These are phyloP conservation scores for Penicillium maclennaniae DNA, from an alignment of 495 filamentous ascomycete species.

Conservation along the genomic window DNA sequence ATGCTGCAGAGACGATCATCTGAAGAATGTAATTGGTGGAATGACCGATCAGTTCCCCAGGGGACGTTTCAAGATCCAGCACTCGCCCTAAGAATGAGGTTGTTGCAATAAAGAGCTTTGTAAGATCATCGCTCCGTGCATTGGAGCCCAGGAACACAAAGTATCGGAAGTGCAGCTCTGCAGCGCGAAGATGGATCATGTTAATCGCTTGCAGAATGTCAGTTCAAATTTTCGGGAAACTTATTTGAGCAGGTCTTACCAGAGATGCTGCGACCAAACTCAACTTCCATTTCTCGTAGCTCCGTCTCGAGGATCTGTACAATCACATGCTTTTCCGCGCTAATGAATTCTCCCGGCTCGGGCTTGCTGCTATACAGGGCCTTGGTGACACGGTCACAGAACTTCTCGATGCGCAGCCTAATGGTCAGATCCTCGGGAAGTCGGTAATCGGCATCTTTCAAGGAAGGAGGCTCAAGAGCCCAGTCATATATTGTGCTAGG, in stretches of 20 bases:
- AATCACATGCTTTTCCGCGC: slow-evolving; percentile 65
- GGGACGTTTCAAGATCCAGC: slow-evolving; percentile 44
- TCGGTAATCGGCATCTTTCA: slow-evolving; percentile 60
- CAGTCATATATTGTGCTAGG: slow-evolving; percentile 83
- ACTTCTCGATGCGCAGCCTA: slow-evolving; percentile 77
- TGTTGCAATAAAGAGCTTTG: slow-evolving; percentile 61
- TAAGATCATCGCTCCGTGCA: slow-evolving; percentile 68
- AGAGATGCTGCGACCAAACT: slow-evolving; percentile 41
- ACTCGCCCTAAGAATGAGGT: slow-evolving; percentile 47
- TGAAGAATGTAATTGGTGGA: slow-evolving; percentile 87
- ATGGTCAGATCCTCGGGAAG: slow-evolving; percentile 64
- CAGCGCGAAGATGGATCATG: slow-evolving; percentile 46
- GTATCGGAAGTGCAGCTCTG: slow-evolving; percentile 44
- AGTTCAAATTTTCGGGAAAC: slow-evolving; percentile 59
- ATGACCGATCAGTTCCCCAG: slow-evolving; percentile 58
- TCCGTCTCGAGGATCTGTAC: slow-evolving; percentile 54
- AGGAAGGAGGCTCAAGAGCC: slow-evolving; percentile 65
- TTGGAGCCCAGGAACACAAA: slow-evolving; percentile 48
- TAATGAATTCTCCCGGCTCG: slow-evolving; percentile 70
- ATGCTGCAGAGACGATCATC: slow-evolving; percentile 86
- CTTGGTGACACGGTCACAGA: slow-evolving; percentile 81
- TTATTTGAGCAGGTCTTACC: slow-evolving; percentile 54
- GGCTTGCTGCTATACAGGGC: slow-evolving; percentile 79
- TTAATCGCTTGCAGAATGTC: slow-evolving; percentile 55
- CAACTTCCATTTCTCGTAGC: slow-evolving; percentile 50